These are phyloP conservation scores for Tricholoma terreum DNA, from an alignment of 768 basidiomycete genomes.

Conservation along the genomic window DNA sequence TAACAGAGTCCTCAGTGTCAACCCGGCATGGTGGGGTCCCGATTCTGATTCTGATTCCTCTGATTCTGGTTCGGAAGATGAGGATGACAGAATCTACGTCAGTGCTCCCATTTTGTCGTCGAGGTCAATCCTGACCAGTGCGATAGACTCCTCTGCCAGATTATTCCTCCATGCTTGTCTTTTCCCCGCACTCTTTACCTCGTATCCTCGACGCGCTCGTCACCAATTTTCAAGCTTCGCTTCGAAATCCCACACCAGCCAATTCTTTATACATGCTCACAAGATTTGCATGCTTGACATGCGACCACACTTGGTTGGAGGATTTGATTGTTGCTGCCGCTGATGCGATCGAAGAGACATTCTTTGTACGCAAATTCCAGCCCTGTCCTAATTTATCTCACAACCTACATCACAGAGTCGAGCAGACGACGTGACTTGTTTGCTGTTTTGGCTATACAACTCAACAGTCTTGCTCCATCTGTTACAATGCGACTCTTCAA, in stretches of 20 bases:
- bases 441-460: conserved; percentile 96
- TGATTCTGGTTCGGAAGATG: conserved; percentile 43
- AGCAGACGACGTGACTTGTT: conserved; percentile 79
- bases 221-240: conserved; percentile 64
- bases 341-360: conserved; percentile 86
- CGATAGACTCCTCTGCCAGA: conserved; percentile 64
- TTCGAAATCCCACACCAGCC: conserved; percentile 81
- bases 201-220: conserved; percentile 81
- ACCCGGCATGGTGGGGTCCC: conserved; percentile 63
- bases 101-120: conserved; percentile 30
- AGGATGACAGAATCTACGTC: conserved; percentile 46
- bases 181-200: conserved; percentile 76
- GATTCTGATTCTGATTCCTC: conserved; percentile 36
- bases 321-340: conserved; percentile 89
- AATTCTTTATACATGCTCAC: conserved; percentile 89
- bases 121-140: conserved; percentile 1
- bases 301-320: conserved; percentile 89
- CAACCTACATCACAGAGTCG: conserved; percentile 49
- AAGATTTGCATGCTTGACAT: conserved; percentile 89
- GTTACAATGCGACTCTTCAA: conserved; percentile 78
- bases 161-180: conserved; percentile 90
- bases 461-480: conserved; percentile 88
- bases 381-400: conserved; percentile 6
- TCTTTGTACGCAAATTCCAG: conserved; percentile 66
- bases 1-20: conserved; percentile 52